phyloP scores from a whole-genome alignment of 2,329 filamentous ascomycete genomes.

The Penicillium psychrosexuale region DNA sequence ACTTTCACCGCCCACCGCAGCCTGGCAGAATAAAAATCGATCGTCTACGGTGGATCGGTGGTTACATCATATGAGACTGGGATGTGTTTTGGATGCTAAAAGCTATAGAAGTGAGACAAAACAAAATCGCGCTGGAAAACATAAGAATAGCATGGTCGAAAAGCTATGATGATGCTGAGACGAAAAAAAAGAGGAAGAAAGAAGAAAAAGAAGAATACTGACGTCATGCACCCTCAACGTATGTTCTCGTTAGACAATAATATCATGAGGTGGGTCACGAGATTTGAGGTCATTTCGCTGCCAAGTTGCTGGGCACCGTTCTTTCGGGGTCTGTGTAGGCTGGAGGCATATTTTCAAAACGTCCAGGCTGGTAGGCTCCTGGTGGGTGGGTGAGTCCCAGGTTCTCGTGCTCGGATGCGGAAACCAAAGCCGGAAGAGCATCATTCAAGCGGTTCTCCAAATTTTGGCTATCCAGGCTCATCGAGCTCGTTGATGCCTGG shows the following conservation, averaged over 20 bases:
- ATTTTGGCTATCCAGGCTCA: not conserved
- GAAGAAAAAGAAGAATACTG: not conserved
- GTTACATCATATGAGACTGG: not conserved
- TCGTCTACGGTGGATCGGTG: not conserved
- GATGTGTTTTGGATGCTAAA: not conserved
- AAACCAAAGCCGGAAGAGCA: not conserved
- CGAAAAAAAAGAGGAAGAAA: not conserved
- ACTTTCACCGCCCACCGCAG: constrained; percentile 25
- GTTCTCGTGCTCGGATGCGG: not conserved
- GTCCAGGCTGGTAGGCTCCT: not conserved
- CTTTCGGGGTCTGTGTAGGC: not conserved
- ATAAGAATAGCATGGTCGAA: not conserved
- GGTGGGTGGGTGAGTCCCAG: not conserved
- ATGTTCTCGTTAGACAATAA: constrained; percentile 8
- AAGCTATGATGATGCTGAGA: not conserved
- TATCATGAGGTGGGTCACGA: constrained; percentile 2
- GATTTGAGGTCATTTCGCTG: not conserved
- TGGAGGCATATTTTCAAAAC: not conserved
- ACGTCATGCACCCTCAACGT: constrained; percentile 1
- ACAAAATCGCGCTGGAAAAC: not conserved
- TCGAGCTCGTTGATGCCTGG: constrained; percentile 25
- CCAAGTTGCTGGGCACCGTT: not conserved
- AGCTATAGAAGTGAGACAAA: not conserved
- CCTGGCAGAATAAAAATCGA: constrained; percentile 24
- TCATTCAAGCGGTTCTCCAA: not conserved